Evolutionary conservation across 768 basidiomycete species (phyloP).

Genomic region (Amanita exitialis): DNA sequence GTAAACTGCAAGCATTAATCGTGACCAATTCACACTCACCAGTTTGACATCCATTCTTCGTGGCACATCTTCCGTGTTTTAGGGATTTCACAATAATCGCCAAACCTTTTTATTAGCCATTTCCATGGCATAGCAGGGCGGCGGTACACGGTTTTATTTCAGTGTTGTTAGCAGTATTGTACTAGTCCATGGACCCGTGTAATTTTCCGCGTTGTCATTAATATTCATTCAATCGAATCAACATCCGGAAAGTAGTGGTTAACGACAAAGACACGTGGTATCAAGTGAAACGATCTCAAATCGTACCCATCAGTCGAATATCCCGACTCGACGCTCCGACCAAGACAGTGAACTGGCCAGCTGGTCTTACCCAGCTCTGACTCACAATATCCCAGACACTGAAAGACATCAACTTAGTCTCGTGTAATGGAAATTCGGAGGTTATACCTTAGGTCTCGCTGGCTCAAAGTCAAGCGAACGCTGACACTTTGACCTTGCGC

Average conservation of each 20-base stretch:
- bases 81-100: too few relatives aligned
- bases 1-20: slow-evolving; percentile 15
- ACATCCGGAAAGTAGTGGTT: too few relatives aligned
- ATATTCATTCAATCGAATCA: neutral
- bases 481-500: slow-evolving; percentile 23
- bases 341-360: slow-evolving; percentile 40
- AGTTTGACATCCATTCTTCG: neutral
- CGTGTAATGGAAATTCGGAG: neutral
- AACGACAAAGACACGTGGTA: too few relatives aligned
- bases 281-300: neutral
- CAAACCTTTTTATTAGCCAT: too few relatives aligned
- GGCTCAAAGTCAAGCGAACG: slow-evolving; percentile 26
- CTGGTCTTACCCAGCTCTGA: slow-evolving; percentile 40
- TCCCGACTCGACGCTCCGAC: slow-evolving; percentile 45
- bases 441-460: slow-evolving; percentile 35
- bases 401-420: slow-evolving; percentile 1
- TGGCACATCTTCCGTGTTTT: neutral
- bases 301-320: slow-evolving; percentile 22
- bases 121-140: neutral
- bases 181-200: neutral
- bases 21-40: neutral
- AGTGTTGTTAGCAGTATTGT: neutral
- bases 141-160: neutral
- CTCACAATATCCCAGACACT: slow-evolving; percentile 44
- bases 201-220: neutral